A percentile compares a stretch with the other conserved stretches of the same genome.
phyloP scores from a whole-genome alignment of 2,329 filamentous ascomycete genomes.

The Bertia moriformis region DNA sequence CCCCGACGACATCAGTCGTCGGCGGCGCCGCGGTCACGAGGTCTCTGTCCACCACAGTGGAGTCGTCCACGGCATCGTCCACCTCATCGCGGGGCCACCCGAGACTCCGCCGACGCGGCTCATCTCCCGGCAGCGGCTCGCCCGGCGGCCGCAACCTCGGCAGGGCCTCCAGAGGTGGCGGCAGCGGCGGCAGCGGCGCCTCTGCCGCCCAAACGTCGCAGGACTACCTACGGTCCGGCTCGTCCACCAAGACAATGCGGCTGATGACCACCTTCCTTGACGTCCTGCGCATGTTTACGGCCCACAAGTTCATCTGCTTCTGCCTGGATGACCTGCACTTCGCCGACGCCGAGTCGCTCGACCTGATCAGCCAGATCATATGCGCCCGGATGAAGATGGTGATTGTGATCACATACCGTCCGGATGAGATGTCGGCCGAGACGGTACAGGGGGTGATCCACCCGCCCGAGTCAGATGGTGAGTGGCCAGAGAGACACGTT shows the following conservation, averaged over 20 bases:
- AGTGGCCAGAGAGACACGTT: constrained; percentile 12
- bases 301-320: constrained; percentile 76
- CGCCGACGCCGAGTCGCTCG: constrained; percentile 74
- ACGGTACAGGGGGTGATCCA: constrained; percentile 37
- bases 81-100: constrained; percentile 13
- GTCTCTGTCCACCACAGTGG: constrained; percentile 20
- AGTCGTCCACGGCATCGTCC: constrained; percentile 19
- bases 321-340: constrained; percentile 83
- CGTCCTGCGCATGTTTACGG: constrained; percentile 65
- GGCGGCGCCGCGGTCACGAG: neutral
- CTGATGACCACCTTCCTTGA: constrained; percentile 82
- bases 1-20: too few relatives aligned
- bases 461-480: constrained; percentile 38
- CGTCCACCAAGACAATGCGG: constrained; percentile 51
- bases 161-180: constrained; percentile 18
- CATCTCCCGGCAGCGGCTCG: constrained; percentile 28
- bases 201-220: constrained; percentile 43
- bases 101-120: constrained; percentile 26
- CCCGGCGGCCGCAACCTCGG: constrained; percentile 15
- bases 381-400: constrained; percentile 67
- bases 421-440: constrained; percentile 46
- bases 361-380: constrained; percentile 71
- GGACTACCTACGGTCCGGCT: constrained; percentile 42
- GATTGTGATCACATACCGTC: constrained; percentile 62
- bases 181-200: constrained; percentile 21